Evolutionary conservation across 176 grass and related monocot genomes (phyloP).

Genomic region (Zoysia pacifica): DNA sequence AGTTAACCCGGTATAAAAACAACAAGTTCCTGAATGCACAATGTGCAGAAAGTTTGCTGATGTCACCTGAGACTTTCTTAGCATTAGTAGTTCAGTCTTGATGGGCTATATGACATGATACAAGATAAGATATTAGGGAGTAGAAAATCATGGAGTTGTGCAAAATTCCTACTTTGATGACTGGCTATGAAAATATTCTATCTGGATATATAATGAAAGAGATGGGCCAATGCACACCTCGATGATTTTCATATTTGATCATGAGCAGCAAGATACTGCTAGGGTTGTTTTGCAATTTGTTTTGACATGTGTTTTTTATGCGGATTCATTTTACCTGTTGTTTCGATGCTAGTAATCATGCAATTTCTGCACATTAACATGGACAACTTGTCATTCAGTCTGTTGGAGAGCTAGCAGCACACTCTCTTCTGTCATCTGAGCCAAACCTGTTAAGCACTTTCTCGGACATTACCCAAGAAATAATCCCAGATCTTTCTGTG

Average conservation of each 20-base stretch:
- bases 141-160: neutral
- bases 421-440: neutral
- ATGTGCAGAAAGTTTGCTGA: constrained; percentile 42
- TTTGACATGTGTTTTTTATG: neutral
- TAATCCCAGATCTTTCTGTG: constrained; percentile 4
- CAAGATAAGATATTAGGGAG: neutral
- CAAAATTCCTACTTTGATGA: constrained; percentile 16
- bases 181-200: neutral
- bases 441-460: neutral
- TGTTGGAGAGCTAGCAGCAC: neutral
- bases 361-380: neutral
- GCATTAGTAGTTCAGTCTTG: constrained; percentile 12
- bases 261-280: neutral
- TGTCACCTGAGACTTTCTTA: constrained; percentile 22
- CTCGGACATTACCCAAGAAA: neutral
- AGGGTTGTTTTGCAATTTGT: neutral
- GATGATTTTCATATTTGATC: neutral
- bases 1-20: neutral
- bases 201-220: neutral
- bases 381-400: constrained; percentile 8
- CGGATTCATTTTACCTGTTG: neutral
- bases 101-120: neutral
- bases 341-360: neutral
- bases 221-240: neutral
- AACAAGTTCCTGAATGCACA: constrained; percentile 29